These are phyloP conservation scores for Scenedesmus sp. DNA, from an alignment of 163 green algal species.

Conservation along the genomic window DNA sequence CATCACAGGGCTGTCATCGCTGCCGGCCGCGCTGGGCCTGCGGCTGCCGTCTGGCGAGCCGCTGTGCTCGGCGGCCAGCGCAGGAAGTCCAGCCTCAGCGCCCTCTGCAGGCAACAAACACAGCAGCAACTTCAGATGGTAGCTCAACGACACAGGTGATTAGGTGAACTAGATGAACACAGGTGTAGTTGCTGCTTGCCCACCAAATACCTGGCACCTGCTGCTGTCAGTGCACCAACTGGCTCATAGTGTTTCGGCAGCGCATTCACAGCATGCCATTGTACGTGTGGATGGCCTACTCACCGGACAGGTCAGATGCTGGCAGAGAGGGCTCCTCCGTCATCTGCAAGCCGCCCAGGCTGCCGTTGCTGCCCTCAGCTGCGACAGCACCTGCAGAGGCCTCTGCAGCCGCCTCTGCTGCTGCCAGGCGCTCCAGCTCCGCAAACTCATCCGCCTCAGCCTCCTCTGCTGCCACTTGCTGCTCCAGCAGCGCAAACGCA, in stretches of 20 bases:
- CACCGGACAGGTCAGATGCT: background rate
- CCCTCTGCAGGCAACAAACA: background rate
- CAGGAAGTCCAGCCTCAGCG: background rate
- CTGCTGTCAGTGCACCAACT: too few species aligned
- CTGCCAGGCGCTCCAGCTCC: background rate
- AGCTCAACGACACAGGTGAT: too few species aligned
- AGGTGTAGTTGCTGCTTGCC: too few species aligned
- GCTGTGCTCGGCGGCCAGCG: background rate
- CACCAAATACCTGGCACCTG: too few species aligned
- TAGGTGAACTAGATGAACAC: too few species aligned
- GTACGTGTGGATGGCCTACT: background rate
- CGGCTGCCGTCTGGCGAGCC: background rate
- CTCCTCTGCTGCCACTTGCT: background rate
- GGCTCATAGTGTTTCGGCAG: background rate
- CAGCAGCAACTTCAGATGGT: background rate
- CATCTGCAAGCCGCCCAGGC: background rate
- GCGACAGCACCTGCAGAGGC: background rate
- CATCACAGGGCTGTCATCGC: background rate
- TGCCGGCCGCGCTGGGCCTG: background rate
- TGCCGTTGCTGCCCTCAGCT: background rate
- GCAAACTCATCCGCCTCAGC: slow-evolving; percentile 2
- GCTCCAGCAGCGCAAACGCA: background rate
- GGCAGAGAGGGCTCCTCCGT: background rate
- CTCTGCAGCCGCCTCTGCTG: background rate
- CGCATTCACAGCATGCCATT: background rate